Percentiles rank a stretch among this genome's conserved stretches.
These are phyloP conservation scores for Casaregolazyma lundiana DNA, from an alignment of 1,139 yeast genomes.

Conservation along the genomic window DNA sequence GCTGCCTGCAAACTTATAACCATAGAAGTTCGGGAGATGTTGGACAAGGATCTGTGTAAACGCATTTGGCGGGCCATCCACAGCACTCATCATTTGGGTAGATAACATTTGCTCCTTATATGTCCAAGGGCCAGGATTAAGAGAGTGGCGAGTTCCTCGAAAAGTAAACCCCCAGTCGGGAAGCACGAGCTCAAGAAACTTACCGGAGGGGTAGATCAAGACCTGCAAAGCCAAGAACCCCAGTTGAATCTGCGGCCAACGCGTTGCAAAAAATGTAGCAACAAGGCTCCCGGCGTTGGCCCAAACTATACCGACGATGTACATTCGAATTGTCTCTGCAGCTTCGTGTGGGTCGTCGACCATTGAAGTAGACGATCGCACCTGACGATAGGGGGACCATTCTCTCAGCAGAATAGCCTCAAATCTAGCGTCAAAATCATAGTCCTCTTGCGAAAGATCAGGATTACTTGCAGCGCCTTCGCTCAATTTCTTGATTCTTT, in stretches of 20 bases:
- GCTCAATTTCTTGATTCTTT: constrained; percentile 14
- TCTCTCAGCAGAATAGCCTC: constrained; percentile 42
- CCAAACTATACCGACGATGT: constrained; percentile 53
- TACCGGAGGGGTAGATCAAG: constrained; percentile 54
- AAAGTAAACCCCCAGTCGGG: constrained; percentile 47
- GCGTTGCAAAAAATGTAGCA: constrained; percentile 52
- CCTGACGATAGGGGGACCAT: constrained; percentile 50
- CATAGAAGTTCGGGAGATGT: constrained; percentile 30
- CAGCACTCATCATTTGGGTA: constrained; percentile 31
- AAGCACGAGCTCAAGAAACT: constrained; percentile 29
- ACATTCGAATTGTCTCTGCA: constrained; percentile 53
- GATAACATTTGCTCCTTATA: constrained; percentile 65
- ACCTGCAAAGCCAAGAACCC: constrained; percentile 48
- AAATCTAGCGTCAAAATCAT: constrained; percentile 33
- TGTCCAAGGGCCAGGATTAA: constrained; percentile 62
- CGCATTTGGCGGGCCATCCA: constrained; percentile 41
- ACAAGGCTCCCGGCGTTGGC: constrained; percentile 52
- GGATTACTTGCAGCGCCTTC: constrained; percentile 16
- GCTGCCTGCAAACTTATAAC: constrained; percentile 33
- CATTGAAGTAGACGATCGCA: constrained; percentile 45
- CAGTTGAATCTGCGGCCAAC: constrained; percentile 47
- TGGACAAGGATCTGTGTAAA: constrained; percentile 30
- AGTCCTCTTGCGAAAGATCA: constrained; percentile 12
- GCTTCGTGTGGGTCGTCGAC: constrained; percentile 41
- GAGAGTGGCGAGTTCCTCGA: constrained; percentile 36